A percentile compares a stretch with the other conserved stretches of the same genome.
These are phyloP conservation scores for Rosa rugosa DNA, from an alignment of 306 rosid species.

Conservation along the genomic window DNA sequence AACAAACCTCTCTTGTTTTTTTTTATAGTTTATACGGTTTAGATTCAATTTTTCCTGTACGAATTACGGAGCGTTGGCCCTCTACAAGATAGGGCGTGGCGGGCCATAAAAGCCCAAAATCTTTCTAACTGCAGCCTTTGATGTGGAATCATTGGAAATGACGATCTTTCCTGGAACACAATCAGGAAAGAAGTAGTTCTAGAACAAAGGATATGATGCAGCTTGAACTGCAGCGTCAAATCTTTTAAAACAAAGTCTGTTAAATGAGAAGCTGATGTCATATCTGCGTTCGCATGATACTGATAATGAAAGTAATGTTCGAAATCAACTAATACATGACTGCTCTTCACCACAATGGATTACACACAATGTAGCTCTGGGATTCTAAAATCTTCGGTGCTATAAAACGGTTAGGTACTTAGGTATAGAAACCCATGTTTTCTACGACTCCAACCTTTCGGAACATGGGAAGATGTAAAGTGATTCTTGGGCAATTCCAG, in stretches of 20 bases:
- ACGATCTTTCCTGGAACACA: neutral
- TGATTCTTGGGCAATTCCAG: no score
- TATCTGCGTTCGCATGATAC: slow-evolving; percentile 18
- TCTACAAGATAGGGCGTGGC: slow-evolving; percentile 15
- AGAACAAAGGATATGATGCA: slow-evolving; percentile 17
- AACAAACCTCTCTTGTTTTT: slow-evolving; percentile 26
- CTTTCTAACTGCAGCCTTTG: neutral
- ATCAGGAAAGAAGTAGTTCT: slow-evolving; percentile 27
- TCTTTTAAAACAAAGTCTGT: slow-evolving; percentile 9
- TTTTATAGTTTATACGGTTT: slow-evolving; percentile 7
- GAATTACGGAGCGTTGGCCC: no score
- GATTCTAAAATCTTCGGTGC: no score
- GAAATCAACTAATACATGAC: slow-evolving; percentile 23
- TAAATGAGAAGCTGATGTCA: neutral
- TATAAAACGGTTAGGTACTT: no score
- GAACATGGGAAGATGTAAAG: no score
- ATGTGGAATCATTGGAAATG: neutral
- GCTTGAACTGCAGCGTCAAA: slow-evolving; percentile 31
- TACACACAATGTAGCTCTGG: no score
- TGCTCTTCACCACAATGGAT: slow-evolving; percentile 4
- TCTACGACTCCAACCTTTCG: no score
- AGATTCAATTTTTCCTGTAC: no score
- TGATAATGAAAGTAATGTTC: slow-evolving; percentile 14
- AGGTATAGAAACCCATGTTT: no score
- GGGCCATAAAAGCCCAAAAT: slow-evolving; percentile 18